Evolutionary conservation across 108 stramenopile species (phyloP), one percentile per base, ranked within the genome.

Genomic region (Cyclotella sp.): DNA sequence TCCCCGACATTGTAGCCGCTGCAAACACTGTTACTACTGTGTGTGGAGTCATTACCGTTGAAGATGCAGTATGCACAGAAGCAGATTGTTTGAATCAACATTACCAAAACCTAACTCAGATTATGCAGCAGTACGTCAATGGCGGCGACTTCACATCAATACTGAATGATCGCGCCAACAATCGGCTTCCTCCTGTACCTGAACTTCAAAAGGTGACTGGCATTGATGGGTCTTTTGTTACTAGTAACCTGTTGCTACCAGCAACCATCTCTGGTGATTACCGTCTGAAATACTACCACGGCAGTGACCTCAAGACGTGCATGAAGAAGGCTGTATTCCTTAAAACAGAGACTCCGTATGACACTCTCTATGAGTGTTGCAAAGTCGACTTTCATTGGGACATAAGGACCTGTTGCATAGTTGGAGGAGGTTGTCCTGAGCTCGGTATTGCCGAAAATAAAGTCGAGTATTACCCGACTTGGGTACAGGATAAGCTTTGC

Each of bases 161-260:
- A 13, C 34, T 82, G n/a, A 67, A 67, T 68, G 22, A 24, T 10
- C 44, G 44, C 0, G 58, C 75, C 9, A 44, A 27, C 12, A 52
- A 49, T n/a, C 71, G 81, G 49, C 75, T 76, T 4, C 81, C 81
- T 68, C 81, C 81, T 9, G 81, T 82, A 52, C 81, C 81, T 28
- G 81, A 75, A 63, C 54, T 82, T 4, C 75, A 67, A 24, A 28
- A 26, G 14, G 75, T 76, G 12, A 40, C 24, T 19, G 75, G 27
- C 24, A 57, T 52, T 9, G 27, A 63, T 28, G 26, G 42, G 22
- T 60, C 75, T 0, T 29, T 68, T 15, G 42, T 26, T n/a, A 72
- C 74, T 0, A 29, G 46, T 22, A 71, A 72, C 61, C 70, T 82
- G 26, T 27, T 82, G n/a, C 26, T 82, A 9, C 81, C 81, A 10